Conservation (phyloP, 805 yeast species). For the Tetrapisispora iriomotensis region DNA sequence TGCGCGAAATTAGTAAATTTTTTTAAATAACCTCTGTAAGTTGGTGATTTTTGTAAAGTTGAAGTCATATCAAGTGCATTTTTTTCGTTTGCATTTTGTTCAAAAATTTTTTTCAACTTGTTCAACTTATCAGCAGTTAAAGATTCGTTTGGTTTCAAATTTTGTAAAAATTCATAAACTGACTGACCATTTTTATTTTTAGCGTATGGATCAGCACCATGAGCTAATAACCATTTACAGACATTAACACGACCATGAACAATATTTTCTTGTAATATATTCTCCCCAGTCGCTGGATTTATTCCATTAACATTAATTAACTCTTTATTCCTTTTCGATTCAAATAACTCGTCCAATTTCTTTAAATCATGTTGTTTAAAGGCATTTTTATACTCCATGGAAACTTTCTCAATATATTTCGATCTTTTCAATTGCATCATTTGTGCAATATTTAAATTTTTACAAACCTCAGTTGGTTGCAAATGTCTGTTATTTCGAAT, state of each 20-base stretch:
- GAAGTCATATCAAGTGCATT: slow-evolving; percentile 42
- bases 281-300: slow-evolving; percentile 86
- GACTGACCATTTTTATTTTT: slow-evolving; percentile 72
- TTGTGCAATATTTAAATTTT: slow-evolving; percentile 52
- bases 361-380: slow-evolving; percentile 59
- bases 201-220: slow-evolving; percentile 92
- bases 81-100: slow-evolving; percentile 67
- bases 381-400: slow-evolving; percentile 57
- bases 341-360: slow-evolving; percentile 51
- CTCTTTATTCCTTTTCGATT: slow-evolving; percentile 67
- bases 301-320: slow-evolving; percentile 84
- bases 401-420: slow-evolving; percentile 62
- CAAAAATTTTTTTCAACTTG: slow-evolving; percentile 51
- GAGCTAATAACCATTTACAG: slow-evolving; percentile 80
- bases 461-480: slow-evolving; percentile 78
- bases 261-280: slow-evolving; percentile 82
- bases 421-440: slow-evolving; percentile 70
- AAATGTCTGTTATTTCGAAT: slow-evolving; percentile 55
- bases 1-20: slow-evolving; percentile 97
- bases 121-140: slow-evolving; percentile 13
- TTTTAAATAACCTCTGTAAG: slow-evolving; percentile 80
- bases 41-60: slow-evolving; percentile 48
- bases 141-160: slow-evolving; percentile 40
- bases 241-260: slow-evolving; percentile 61
- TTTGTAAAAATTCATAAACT: slow-evolving; percentile 63